phyloP scores from a whole-genome alignment of 768 basidiomycete species.

The Ramaria rubella region DNA sequence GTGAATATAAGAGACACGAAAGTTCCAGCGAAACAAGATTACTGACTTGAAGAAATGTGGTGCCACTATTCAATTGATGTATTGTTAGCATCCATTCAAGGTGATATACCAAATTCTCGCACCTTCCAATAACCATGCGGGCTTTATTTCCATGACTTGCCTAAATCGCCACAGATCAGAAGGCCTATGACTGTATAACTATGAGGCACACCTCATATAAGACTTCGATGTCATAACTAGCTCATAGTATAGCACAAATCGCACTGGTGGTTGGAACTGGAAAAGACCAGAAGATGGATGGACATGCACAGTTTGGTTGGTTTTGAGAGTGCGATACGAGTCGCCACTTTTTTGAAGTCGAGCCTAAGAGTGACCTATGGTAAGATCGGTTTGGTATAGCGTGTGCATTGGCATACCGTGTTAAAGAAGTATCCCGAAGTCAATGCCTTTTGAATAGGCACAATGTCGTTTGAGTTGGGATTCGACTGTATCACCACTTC shows the following conservation, averaged over 20 bases:
- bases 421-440: slow-evolving; percentile 96
- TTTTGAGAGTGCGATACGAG: slow-evolving; percentile 94
- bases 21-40: neutral
- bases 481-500: slow-evolving; percentile 85
- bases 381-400: neutral
- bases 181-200: slow-evolving; percentile 17
- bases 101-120: slow-evolving; percentile 16
- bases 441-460: slow-evolving; percentile 90
- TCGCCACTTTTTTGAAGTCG: slow-evolving; percentile 94
- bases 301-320: slow-evolving; percentile 92
- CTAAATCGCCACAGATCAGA: slow-evolving; percentile 28
- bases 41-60: slow-evolving; percentile 89
- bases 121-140: slow-evolving; percentile 90
- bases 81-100: neutral
- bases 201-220: slow-evolving; percentile 87
- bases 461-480: slow-evolving; percentile 89
- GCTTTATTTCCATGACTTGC: slow-evolving; percentile 98
- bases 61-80: slow-evolving; percentile 51
- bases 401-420: slow-evolving; percentile 46
- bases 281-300: slow-evolving; percentile 95
- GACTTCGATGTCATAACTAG: slow-evolving; percentile 97
- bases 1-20: neutral
- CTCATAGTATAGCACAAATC: slow-evolving; percentile 90
- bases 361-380: slow-evolving; percentile 43
- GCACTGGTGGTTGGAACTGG: slow-evolving; percentile 91